Conservation (phyloP, 495 filamentous ascomycete genomes). For the Penicillium verhagenii region DNA sequence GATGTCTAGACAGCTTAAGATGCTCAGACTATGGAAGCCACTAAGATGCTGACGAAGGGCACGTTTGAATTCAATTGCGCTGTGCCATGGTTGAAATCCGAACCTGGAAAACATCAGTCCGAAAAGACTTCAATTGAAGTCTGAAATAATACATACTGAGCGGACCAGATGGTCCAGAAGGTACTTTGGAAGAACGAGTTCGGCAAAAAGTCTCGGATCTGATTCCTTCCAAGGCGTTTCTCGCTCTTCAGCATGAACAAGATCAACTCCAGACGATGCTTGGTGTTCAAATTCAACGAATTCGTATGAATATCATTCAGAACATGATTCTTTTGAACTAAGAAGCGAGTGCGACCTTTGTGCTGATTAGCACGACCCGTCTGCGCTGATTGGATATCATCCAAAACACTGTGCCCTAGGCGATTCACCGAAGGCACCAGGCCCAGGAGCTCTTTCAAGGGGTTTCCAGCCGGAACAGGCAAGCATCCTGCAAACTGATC, state of each 20-base stretch:
- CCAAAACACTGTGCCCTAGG: not conserved
- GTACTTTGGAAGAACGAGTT: constrained; percentile 11
- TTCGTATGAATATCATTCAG: not conserved
- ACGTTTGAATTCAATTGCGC: constrained; percentile 35
- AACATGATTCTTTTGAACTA: not conserved
- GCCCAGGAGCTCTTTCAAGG: constrained; percentile 4
- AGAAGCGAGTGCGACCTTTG: not conserved
- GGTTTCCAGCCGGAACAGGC: constrained; percentile 3
- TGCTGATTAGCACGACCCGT: not conserved
- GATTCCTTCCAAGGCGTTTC: constrained; percentile 1
- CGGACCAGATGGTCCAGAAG: constrained; percentile 17
- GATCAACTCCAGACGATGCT: not conserved
- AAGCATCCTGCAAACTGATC: constrained; percentile 11
- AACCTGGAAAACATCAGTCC: constrained; percentile 10
- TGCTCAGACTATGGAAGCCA: constrained; percentile 26
- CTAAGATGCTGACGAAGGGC: constrained; percentile 24
- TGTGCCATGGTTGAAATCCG: constrained; percentile 39
- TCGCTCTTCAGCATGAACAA: constrained; percentile 12
- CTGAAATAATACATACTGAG: constrained; percentile 5
- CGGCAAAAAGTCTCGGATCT: constrained; percentile 8
- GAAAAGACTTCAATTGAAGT: not conserved
- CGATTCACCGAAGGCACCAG: constrained; percentile 3
- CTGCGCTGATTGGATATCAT: not conserved
- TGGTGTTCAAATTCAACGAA: constrained; percentile 4
- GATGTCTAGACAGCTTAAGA: constrained; percentile 24